Percentiles rank a stretch among this genome's conserved stretches.
These are phyloP conservation scores for Chlorociboria aeruginascens DNA, from an alignment of 495 filamentous ascomycete species.

Conservation along the genomic window DNA sequence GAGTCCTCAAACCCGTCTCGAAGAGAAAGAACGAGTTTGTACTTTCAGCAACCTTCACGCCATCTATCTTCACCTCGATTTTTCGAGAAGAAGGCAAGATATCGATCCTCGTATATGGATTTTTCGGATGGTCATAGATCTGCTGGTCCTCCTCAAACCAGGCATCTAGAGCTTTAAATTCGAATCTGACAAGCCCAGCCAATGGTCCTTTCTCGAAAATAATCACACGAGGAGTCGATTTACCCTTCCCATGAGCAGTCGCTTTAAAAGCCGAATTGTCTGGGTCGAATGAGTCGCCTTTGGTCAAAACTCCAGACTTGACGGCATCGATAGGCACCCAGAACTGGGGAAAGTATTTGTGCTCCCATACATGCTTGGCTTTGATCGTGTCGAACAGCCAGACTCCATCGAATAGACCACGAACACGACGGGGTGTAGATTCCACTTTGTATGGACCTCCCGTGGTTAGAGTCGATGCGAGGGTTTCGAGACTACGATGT, in stretches of 20 bases:
- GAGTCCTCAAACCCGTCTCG: slow-evolving; percentile 37
- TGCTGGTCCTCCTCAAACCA: slow-evolving; percentile 51
- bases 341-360: neutral
- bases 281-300: neutral
- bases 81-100: slow-evolving; percentile 34
- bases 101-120: slow-evolving; percentile 48
- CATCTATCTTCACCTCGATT: slow-evolving; percentile 36
- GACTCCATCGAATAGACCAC: slow-evolving; percentile 17
- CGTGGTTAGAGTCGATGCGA: slow-evolving; percentile 14
- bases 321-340: neutral
- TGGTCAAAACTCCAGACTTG: neutral
- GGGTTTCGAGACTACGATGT: slow-evolving; percentile 2
- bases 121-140: slow-evolving; percentile 46
- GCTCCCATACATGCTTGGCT: slow-evolving; percentile 25
- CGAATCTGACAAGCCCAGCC: neutral
- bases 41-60: slow-evolving; percentile 32
- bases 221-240: neutral
- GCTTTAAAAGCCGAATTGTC: slow-evolving; percentile 1
- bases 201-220: neutral
- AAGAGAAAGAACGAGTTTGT: slow-evolving; percentile 27
- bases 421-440: slow-evolving; percentile 20
- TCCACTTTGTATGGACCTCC: slow-evolving; percentile 20
- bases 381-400: slow-evolving; percentile 21
- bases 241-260: slow-evolving; percentile 5
- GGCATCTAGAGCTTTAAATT: slow-evolving; percentile 7